Percentiles rank a stretch among this genome's conserved stretches.
phyloP scores from a whole-genome alignment of 257 asterid genomes.

The Paulownia fortunei region DNA sequence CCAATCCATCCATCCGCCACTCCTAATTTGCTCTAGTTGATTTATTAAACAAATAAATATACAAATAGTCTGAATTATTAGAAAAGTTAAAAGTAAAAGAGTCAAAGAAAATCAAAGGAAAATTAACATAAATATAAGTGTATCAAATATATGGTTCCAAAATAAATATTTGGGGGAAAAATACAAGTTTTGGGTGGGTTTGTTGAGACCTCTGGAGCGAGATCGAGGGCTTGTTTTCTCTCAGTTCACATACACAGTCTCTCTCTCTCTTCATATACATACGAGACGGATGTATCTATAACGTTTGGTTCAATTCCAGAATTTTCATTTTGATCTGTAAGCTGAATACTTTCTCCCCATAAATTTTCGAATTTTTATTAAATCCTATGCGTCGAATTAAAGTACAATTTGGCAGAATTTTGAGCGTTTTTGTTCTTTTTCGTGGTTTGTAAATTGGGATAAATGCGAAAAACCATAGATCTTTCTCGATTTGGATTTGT shows the following conservation, averaged over 20 bases:
- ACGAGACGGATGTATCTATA: slow-evolving; percentile 28
- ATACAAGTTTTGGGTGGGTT: slow-evolving; percentile 33
- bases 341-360: slow-evolving; percentile 32
- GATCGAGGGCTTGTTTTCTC: slow-evolving; percentile 59
- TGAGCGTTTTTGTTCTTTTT: slow-evolving; percentile 13
- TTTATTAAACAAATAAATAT: too few relatives aligned
- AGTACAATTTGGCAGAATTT: slow-evolving; percentile 31
- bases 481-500: slow-evolving; percentile 49
- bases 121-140: too few relatives aligned
- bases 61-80: too few relatives aligned
- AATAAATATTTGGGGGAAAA: slow-evolving; percentile 21
- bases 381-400: slow-evolving; percentile 35
- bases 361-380: slow-evolving; percentile 19
- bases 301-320: slow-evolving; percentile 32
- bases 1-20: too few relatives aligned
- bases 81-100: too few relatives aligned
- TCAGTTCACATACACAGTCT: slow-evolving; percentile 31
- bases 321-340: slow-evolving; percentile 61
- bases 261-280: slow-evolving; percentile 15
- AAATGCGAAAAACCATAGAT: slow-evolving; percentile 64
- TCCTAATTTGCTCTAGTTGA: too few relatives aligned
- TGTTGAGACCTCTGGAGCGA: slow-evolving; percentile 52
- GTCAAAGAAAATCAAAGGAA: too few relatives aligned
- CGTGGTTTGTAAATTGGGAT: slow-evolving; percentile 26
- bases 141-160: too few relatives aligned